These are phyloP conservation scores for Ceratobasidium sp. DNA, from an alignment of 1,284 basidiomycete species.

Conservation along the genomic window DNA sequence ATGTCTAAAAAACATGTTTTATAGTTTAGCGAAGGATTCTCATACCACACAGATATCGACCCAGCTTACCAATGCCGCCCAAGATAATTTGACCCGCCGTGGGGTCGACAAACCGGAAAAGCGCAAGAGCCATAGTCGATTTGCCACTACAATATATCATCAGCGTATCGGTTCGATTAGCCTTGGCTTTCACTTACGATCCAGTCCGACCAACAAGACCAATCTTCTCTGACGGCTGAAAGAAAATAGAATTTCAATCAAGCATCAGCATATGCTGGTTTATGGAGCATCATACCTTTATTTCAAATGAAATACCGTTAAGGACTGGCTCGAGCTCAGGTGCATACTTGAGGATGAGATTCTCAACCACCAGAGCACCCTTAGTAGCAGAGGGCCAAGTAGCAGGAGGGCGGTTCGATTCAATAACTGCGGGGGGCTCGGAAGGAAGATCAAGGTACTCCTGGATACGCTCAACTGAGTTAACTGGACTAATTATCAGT, in stretches of 20 bases:
- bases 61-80: constrained; percentile 73
- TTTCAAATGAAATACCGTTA: constrained; percentile 70
- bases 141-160: constrained; percentile 64
- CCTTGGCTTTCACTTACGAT: constrained; percentile 47
- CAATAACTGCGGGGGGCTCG: constrained; percentile 79
- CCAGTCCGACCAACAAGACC: constrained; percentile 82
- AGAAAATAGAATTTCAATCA: constrained; percentile 46
- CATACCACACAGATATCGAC: not conserved
- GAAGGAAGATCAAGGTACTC: constrained; percentile 91
- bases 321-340: constrained; percentile 87
- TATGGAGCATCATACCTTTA: constrained; percentile 57
- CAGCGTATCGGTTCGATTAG: constrained; percentile 36
- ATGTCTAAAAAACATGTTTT: constrained; percentile 61
- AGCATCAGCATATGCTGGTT: too few species aligned
- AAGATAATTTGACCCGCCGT: constrained; percentile 79
- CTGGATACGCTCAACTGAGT: constrained; percentile 85
- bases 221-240: constrained; percentile 72
- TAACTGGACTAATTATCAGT: constrained; percentile 53
- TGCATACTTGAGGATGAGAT: constrained; percentile 83
- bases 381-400: constrained; percentile 78
- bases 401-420: constrained; percentile 74
- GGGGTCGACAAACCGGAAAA: constrained; percentile 91
- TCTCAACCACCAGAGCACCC: constrained; percentile 65
- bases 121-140: constrained; percentile 83
- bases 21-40: too few species aligned